Evolutionary conservation across 2,329 filamentous ascomycete species (phyloP).

Genomic region (Colletotrichum sidae): DNA sequence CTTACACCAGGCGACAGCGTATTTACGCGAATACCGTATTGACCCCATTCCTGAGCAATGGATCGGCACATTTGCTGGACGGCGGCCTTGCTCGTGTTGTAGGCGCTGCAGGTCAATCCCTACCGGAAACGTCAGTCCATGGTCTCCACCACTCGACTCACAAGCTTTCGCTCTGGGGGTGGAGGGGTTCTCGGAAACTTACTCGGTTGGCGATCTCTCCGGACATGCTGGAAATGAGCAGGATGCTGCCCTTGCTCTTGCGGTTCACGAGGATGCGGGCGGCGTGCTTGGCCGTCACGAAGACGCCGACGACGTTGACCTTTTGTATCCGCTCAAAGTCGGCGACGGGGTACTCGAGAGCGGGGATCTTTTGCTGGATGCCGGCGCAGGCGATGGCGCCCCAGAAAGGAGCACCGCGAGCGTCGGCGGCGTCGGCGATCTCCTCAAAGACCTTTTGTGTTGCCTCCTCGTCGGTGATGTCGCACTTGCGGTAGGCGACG

Average conservation of each 20-base stretch:
- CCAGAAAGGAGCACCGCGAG: constrained; percentile 47
- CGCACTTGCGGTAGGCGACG: constrained; percentile 56
- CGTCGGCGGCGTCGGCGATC: constrained; percentile 50
- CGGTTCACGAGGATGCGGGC: constrained; percentile 66
- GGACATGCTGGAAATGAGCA: constrained; percentile 62
- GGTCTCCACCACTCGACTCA: background rate
- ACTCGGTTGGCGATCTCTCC: constrained; percentile 64
- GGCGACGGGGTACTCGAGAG: constrained; percentile 60
- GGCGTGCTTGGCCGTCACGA: constrained; percentile 77
- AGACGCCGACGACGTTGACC: constrained; percentile 77
- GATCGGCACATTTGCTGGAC: constrained; percentile 70
- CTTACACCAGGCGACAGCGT: constrained; percentile 70
- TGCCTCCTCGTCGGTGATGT: constrained; percentile 58
- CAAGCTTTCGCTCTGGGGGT: too few species aligned
- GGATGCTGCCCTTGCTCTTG: constrained; percentile 57
- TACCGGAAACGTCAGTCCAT: constrained; percentile 42
- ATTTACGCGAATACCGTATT: constrained; percentile 73
- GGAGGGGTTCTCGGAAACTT: constrained; percentile 37
- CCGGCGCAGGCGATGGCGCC: constrained; percentile 60
- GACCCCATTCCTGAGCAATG: constrained; percentile 71
- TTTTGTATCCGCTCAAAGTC: constrained; percentile 77
- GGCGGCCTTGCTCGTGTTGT: constrained; percentile 72
- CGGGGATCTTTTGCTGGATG: constrained; percentile 59
- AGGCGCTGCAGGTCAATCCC: constrained; percentile 72
- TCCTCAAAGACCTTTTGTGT: constrained; percentile 50